Evolutionary conservation across 2,329 filamentous ascomycete species (phyloP), one percentile per base, ranked within the genome.

Genomic region (Pezizomycotina sp.): DNA sequence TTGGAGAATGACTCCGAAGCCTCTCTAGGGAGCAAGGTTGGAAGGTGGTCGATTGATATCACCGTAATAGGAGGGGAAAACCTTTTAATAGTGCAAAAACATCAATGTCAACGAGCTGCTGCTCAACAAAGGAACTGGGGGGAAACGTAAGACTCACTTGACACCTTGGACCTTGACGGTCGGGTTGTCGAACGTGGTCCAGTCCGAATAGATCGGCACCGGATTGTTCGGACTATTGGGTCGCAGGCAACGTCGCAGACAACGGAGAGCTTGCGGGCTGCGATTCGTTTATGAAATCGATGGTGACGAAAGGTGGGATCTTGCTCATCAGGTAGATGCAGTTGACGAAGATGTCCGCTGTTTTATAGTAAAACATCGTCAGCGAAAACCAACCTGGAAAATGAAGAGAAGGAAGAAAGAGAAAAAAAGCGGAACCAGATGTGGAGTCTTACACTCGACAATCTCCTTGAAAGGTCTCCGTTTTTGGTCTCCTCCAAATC

Each of bases 171-270:
- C 20, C 13, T 44, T 68, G 0, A 92, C 74, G 1, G 82, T 92
- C n/a, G 84, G 86, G 55, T 79, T 73, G 55, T 74, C 71, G 55
- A 93, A 93, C 14, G 82, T 89, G 30, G 79, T 92, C 58, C 80
- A 79, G 55, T 78, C 71, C 48, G 67, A 66, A 64, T 92, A 92
- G 54, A 92, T 74, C 15, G 83, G 83, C 36, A 84, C 71, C 3
- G 68, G 69, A 58, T 77, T 78, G 60, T 77, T 64, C 2, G 71
- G 71, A 59, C 76, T 81, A 21, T 70, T 80, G 74, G 77, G 57
- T 82, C 77, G 55, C 74, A 77, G 24, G 64, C 69, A 45, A 89
- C 79, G 54, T 91, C 81, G 57, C 77, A 81, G 43, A 91, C 70
- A 27, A 91, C 79, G 36, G 69, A 71, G 35, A 93, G 68, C 53